Conservation (phyloP, 345 rosid species). For the Alliaria petiolata region DNA sequence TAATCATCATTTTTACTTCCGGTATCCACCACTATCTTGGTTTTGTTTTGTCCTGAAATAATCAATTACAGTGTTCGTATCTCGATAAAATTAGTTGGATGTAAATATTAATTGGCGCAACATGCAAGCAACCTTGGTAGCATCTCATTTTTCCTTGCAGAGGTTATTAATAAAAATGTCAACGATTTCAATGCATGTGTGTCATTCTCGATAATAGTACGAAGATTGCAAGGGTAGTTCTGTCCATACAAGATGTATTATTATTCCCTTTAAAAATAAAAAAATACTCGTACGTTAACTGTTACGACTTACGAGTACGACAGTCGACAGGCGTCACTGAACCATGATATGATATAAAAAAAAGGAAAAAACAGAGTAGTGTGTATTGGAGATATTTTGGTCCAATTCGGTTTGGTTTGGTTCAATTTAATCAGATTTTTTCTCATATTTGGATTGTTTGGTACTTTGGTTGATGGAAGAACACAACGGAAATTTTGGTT, state of each 20-base stretch:
- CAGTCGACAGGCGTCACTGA: no score
- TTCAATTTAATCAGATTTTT: background rate
- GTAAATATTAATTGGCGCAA: slow-evolving; percentile 1
- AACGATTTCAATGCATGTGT: slow-evolving; percentile 1
- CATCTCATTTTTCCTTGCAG: background rate
- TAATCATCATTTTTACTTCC: no score
- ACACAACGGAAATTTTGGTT: background rate
- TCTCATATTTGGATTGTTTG: background rate
- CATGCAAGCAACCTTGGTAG: slow-evolving; percentile 10
- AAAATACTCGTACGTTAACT: no score
- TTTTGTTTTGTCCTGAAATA: background rate
- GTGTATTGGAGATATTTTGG: background rate
- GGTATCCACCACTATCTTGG: no score
- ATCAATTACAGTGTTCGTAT: background rate
- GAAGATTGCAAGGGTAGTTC: background rate
- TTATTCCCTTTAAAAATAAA: no score
- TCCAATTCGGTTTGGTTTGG: background rate
- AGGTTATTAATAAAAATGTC: background rate
- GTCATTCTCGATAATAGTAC: background rate
- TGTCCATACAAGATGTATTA: background rate
- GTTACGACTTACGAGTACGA: no score
- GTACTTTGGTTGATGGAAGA: background rate
- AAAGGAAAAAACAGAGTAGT: no score
- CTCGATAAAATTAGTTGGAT: background rate
- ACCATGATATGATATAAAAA: no score